These are phyloP conservation scores for Pittosporum tobira DNA, from an alignment of 129 eudicot genomes.

Conservation along the genomic window DNA sequence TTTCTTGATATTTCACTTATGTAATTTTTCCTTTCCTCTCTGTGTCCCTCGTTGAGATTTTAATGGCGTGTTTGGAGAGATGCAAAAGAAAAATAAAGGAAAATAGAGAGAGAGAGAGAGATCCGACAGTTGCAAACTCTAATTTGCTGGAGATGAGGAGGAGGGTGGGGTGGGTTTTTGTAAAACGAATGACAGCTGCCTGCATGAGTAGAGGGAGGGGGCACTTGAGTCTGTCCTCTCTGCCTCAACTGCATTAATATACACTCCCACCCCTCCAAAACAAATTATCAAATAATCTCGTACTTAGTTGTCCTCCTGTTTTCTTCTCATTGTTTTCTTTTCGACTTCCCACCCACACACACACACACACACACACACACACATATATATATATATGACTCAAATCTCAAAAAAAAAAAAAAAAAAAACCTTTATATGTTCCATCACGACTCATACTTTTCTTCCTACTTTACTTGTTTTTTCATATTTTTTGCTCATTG, in stretches of 20 bases:
- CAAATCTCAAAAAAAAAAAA: too few relatives aligned
- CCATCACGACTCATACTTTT: neutral
- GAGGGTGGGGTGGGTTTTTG: slow-evolving; percentile 29
- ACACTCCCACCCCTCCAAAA: slow-evolving; percentile 15
- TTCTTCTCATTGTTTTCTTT: slow-evolving; percentile 15
- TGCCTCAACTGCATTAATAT: slow-evolving; percentile 18
- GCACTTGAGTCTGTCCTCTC: slow-evolving; percentile 39
- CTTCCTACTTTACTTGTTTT: too few relatives aligned
- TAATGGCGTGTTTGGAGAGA: too few relatives aligned
- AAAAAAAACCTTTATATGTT: too few relatives aligned
- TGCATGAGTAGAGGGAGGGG: slow-evolving; percentile 15
- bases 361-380: too few relatives aligned
- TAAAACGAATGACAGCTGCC: slow-evolving; percentile 66
- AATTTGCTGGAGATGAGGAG: slow-evolving; percentile 64
- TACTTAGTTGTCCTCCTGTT: slow-evolving; percentile 13
- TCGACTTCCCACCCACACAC: neutral
- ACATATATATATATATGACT: too few relatives aligned
- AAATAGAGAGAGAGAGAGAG: slow-evolving; percentile 24
- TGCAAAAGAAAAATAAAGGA: slow-evolving; percentile 7
- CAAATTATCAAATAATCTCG: neutral
- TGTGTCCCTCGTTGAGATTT: neutral
- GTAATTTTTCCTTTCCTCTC: neutral
- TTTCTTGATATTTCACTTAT: neutral
- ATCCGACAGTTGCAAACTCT: slow-evolving; percentile 89
- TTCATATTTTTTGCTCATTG: too few relatives aligned